phyloP scores from a whole-genome alignment of 306 rosid species.

The Macrotyloma uniflorum region DNA sequence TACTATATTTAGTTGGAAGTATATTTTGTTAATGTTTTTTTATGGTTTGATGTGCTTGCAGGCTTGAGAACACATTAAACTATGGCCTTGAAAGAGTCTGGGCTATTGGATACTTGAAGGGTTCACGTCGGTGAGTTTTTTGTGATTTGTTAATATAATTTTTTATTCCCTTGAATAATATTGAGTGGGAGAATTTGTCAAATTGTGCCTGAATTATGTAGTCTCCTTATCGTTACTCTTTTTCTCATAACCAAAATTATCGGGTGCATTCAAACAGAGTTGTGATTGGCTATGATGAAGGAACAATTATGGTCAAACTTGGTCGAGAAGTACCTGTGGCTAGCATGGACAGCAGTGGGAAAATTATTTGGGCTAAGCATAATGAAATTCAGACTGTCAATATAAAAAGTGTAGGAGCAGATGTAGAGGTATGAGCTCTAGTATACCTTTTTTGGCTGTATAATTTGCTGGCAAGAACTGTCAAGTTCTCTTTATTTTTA shows the following conservation, averaged over 20 bases:
- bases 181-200: constrained; percentile 21
- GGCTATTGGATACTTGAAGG: constrained; percentile 95
- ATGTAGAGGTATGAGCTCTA: constrained; percentile 73
- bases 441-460: constrained; percentile 13
- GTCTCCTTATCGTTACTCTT: constrained; percentile 13
- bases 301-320: constrained; percentile 97
- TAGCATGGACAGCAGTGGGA: constrained; percentile 98
- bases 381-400: constrained; percentile 97
- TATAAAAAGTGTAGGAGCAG: constrained; percentile 93
- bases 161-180: not conserved
- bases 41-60: constrained; percentile 47
- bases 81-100: constrained; percentile 99
- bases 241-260: constrained; percentile 11
- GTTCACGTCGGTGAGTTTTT: constrained; percentile 85
- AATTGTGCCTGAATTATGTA: constrained; percentile 27
- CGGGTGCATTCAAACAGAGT: constrained; percentile 52
- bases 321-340: constrained; percentile 99
- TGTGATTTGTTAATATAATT: constrained; percentile 21
- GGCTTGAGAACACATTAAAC: constrained; percentile 95
- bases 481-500: constrained; percentile 6
- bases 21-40: not conserved
- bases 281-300: constrained; percentile 98
- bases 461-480: constrained; percentile 25
- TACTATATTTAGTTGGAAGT: constrained; percentile 6
- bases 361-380: constrained; percentile 97